Evolutionary conservation across 495 filamentous ascomycete genomes (phyloP).

Genomic region (Geoglossum glabrum): DNA sequence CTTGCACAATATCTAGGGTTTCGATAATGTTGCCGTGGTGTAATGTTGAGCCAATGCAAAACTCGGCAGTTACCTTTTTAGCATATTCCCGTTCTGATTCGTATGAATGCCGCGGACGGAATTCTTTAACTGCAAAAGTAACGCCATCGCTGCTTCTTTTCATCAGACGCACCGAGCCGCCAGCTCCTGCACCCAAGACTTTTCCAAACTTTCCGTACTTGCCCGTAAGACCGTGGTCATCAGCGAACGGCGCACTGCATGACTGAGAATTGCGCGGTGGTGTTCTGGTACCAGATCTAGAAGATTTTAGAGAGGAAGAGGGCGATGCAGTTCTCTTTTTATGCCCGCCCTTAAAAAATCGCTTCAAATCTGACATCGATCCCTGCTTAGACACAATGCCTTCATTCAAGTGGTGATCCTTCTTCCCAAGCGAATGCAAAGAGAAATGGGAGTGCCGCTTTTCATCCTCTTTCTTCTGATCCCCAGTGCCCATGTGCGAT

Average conservation of each 20-base stretch:
- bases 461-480: constrained; percentile 21
- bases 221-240: constrained; percentile 74
- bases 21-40: constrained; percentile 99
- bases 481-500: constrained; percentile 5
- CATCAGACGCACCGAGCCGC: constrained; percentile 86
- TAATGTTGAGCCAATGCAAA: constrained; percentile 90
- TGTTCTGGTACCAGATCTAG: constrained; percentile 27
- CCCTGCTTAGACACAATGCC: constrained; percentile 29
- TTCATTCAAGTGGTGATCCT: constrained; percentile 20
- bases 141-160: constrained; percentile 75
- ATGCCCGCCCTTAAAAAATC: constrained; percentile 65
- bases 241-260: constrained; percentile 68
- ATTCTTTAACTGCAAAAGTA: constrained; percentile 96
- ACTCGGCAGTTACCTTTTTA: constrained; percentile 98
- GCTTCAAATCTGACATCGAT: constrained; percentile 85
- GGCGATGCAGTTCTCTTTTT: constrained; percentile 52
- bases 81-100: constrained; percentile 88
- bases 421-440: constrained; percentile 17
- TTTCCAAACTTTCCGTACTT: constrained; percentile 93
- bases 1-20: constrained; percentile 88
- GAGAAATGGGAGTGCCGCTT: constrained; percentile 26
- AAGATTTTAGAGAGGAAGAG: constrained; percentile 11
- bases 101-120: constrained; percentile 79
- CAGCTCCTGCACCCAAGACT: constrained; percentile 83
- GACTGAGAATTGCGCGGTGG: constrained; percentile 28